Base-by-base conservation (phyloP, 805 yeast species). In the Kodamaea leandrae region DNA sequence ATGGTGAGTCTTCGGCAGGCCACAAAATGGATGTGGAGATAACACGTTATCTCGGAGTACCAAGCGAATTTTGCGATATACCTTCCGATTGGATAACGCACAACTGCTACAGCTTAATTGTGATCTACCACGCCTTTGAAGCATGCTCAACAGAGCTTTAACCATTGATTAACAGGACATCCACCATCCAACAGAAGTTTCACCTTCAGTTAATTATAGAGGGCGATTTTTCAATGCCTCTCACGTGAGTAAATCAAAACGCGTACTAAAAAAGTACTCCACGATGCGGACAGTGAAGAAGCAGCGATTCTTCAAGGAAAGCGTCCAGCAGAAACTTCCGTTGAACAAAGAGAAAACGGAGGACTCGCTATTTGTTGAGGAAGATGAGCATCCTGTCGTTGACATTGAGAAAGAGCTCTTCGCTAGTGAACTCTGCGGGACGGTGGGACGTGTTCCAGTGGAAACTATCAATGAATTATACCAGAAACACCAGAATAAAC, bases 391-490 rank as follows among this genome's bases (percentile, higher is more conserved):
- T 9, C 16, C 30, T 6, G 19, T 17, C 17, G 36, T 30, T 13
- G 41, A 25, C 25, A 38, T 38, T 12, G 36, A 38, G 20, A 18
- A 32, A 16, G 46, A 45, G 20, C 39, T 44, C 3, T 53, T 53
- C 27, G 44, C 44, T 20, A 41, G 46, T 30, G 51, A 54, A 30
- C 15, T 55, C 2, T 21, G 28, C 2, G 16, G 48, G 1, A 39
- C 46, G 6, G 42, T 55, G 9, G 59, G 58, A 5, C 30, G 41
- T 4, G 26, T 52, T 12, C 36, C 49, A 2, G 37, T 35, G 6
- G 28, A 36, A 13, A 34, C 35, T 6, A 16, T 51, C 13, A 20
- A 36, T 1, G 47, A 43, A 18, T 37, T 57, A 14, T 49, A 38
- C 41, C 32, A 43, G 7, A 51, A 52, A 43, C 45, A 48, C 36